Evolutionary conservation across 2,329 filamentous ascomycete genomes (phyloP).

Genomic region (Talaromyces funiculosus): DNA sequence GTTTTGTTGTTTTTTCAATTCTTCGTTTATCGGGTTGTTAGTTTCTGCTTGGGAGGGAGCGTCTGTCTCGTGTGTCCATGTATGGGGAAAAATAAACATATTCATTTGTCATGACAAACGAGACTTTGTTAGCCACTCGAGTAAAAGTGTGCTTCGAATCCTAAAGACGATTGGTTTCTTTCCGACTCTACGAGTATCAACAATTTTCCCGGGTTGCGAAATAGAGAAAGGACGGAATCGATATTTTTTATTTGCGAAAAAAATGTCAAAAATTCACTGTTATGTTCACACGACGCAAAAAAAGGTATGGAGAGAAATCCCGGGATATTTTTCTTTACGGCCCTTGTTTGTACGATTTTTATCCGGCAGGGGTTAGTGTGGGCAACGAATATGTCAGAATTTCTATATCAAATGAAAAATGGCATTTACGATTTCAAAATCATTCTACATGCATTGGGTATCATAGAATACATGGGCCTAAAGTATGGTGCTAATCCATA

Average conservation of each 20-base stretch:
- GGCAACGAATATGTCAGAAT: conserved; percentile 15
- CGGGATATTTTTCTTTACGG: conserved; percentile 9
- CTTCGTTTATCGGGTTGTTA: conserved; percentile 9
- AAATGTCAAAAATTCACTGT: conserved; percentile 19
- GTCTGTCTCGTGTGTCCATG: conserved; percentile 6
- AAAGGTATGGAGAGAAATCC: conserved; percentile 7
- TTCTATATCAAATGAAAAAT: conserved; percentile 15
- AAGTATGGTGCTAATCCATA: conserved; percentile 7
- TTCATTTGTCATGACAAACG: conserved; percentile 10
- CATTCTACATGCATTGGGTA: neutral
- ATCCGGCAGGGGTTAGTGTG: conserved; percentile 12
- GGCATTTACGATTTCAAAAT: conserved; percentile 14
- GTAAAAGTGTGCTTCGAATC: conserved; percentile 4
- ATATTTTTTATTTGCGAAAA: conserved; percentile 5
- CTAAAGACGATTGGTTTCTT: neutral
- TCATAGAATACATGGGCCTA: neutral
- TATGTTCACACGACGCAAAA: conserved; percentile 12
- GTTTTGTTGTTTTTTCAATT: conserved; percentile 7
- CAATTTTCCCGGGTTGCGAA: conserved; percentile 22
- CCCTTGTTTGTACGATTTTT: conserved; percentile 12
- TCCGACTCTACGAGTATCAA: conserved; percentile 3
- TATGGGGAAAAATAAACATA: conserved; percentile 16
- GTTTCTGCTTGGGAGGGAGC: conserved; percentile 4
- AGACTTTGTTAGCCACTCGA: conserved; percentile 4
- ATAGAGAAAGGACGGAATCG: conserved; percentile 17